Percentiles rank a stretch among this genome's conserved stretches.
Evolutionary conservation across 805 yeast species (phyloP).

Genomic region (Alloascoidea africana): DNA sequence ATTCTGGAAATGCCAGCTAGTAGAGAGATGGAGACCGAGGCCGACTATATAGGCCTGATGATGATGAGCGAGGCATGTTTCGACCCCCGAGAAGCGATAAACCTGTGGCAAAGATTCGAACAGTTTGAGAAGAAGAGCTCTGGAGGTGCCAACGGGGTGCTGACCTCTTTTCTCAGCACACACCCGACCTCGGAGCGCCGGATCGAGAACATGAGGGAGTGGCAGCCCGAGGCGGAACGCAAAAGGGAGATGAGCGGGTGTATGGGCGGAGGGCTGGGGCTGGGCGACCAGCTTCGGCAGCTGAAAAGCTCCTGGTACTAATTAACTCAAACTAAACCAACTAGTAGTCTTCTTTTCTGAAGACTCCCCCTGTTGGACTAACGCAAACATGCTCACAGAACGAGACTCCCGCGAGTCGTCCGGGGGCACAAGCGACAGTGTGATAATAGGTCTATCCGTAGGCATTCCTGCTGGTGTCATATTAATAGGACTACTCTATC

Average conservation of each 20-base stretch:
- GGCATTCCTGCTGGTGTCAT: too few species aligned
- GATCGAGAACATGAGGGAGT: slow-evolving; percentile 45
- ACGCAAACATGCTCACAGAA: too few species aligned
- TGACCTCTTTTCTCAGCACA: slow-evolving; percentile 43
- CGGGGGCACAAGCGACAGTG: too few species aligned
- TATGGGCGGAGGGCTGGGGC: too few species aligned
- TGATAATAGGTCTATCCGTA: too few species aligned
- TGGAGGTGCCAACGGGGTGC: slow-evolving; percentile 11
- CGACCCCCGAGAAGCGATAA: slow-evolving; percentile 58
- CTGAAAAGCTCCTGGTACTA: too few species aligned
- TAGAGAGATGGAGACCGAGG: slow-evolving; percentile 90
- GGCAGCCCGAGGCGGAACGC: slow-evolving; percentile 41
- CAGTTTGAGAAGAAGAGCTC: slow-evolving; percentile 24
- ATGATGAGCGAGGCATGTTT: slow-evolving; percentile 85
- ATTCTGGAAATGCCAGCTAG: slow-evolving; percentile 69
- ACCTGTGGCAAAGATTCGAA: slow-evolving; percentile 76
- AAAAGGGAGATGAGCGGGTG: not conserved
- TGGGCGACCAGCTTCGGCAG: too few species aligned
- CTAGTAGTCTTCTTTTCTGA: too few species aligned
- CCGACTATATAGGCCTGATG: slow-evolving; percentile 88
- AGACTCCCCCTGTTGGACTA: too few species aligned
- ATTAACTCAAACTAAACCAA: too few species aligned
- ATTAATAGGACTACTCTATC: too few species aligned
- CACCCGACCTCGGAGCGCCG: slow-evolving; percentile 81
- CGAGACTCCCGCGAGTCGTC: too few species aligned